Percentiles rank a stretch among this genome's conserved stretches.
Conservation (phyloP, 768 basidiomycete genomes). For the Clavaria fumosa region DNA sequence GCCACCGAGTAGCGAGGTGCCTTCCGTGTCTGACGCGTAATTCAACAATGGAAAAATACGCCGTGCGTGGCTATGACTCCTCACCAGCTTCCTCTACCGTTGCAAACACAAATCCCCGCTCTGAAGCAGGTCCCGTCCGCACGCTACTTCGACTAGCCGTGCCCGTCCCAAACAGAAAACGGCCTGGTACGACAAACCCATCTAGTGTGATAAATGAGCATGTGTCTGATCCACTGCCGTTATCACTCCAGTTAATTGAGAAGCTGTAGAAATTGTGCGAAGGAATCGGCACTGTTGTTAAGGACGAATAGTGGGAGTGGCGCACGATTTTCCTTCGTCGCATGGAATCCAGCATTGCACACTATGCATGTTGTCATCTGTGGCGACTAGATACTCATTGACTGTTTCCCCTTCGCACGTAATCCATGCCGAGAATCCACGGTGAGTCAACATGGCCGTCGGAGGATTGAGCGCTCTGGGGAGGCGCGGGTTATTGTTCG, state of each 20-base stretch:
- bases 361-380: conserved; percentile 27
- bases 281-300: conserved; percentile 2
- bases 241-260: conserved; percentile 49
- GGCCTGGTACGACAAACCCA: conserved; percentile 44
- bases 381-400: conserved; percentile 39
- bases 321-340: conserved; percentile 36
- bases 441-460: conserved; percentile 26
- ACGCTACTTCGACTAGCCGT: conserved; percentile 37
- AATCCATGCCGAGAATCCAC: conserved; percentile 60
- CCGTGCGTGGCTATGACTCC: conserved; percentile 5
- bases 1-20: not conserved
- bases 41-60: not conserved
- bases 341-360: conserved; percentile 61
- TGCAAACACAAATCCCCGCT: conserved; percentile 49
- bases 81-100: conserved; percentile 25
- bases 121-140: conserved; percentile 31
- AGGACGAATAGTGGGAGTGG: not conserved
- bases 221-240: conserved; percentile 35
- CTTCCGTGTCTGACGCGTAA: not conserved
- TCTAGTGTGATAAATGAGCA: conserved; percentile 52
- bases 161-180: conserved; percentile 44
- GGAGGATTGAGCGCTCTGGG: not conserved
- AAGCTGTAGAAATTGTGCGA: conserved; percentile 27
- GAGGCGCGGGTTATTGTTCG: not conserved
- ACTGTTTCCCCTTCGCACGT: conserved; percentile 31